Conservation (phyloP, 306 rosid species). For the Fagus crenata region DNA sequence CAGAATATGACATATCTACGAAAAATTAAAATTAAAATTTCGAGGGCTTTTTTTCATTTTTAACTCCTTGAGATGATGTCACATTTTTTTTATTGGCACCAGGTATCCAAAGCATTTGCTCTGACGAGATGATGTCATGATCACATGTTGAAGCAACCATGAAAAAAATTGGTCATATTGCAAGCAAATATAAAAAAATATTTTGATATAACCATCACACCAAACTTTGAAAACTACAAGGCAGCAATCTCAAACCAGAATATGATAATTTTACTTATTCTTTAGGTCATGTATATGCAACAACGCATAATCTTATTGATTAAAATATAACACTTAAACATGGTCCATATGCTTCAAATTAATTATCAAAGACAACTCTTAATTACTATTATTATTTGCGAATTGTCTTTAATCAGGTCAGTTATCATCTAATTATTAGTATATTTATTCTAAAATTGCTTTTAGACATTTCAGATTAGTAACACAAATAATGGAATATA, state of each 20-base stretch:
- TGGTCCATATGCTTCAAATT: neutral
- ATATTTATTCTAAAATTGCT: too few species aligned
- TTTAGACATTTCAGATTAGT: too few species aligned
- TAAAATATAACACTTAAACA: neutral
- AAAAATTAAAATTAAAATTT: neutral
- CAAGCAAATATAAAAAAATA: neutral
- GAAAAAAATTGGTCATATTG: neutral
- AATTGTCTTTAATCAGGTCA: too few species aligned
- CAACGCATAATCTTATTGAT: too few species aligned
- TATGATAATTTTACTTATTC: neutral
- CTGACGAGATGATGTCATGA: neutral
- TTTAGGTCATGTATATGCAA: too few species aligned
- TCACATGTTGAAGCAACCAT: neutral
- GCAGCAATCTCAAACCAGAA: neutral
- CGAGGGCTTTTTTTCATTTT: neutral
- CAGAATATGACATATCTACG: neutral
- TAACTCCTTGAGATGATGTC: too few species aligned
- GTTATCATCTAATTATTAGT: too few species aligned
- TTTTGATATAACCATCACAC: neutral
- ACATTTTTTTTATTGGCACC: too few species aligned
- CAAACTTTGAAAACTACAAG: neutral
- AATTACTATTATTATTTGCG: neutral
- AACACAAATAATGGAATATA: too few species aligned
- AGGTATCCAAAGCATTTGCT: too few species aligned
- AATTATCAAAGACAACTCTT: neutral